phyloP scores from a whole-genome alignment of 768 basidiomycete genomes.

The Boletus reticuloceps region DNA sequence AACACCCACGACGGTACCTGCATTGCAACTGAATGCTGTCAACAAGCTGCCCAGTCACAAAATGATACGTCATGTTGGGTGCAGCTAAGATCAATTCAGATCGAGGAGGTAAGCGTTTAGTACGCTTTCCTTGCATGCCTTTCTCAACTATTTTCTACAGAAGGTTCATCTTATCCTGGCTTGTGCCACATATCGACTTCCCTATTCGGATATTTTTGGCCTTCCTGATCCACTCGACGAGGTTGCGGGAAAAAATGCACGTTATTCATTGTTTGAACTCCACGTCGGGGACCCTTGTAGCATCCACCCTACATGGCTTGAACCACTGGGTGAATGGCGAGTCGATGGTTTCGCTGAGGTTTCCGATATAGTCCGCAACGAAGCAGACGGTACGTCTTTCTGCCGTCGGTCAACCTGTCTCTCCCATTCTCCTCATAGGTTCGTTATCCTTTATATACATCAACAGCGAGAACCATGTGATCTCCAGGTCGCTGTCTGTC shows the following conservation, averaged over 20 bases:
- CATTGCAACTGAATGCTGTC: conserved; percentile 22
- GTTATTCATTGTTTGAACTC: conserved; percentile 26
- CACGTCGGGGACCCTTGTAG: conserved; percentile 19
- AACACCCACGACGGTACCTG: conserved; percentile 51
- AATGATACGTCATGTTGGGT: conserved; percentile 19
- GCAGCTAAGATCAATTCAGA: conserved; percentile 19
- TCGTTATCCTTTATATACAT: conserved; percentile 36
- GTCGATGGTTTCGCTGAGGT: conserved; percentile 47
- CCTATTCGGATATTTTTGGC: conserved; percentile 22
- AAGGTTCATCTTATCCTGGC: conserved; percentile 38
- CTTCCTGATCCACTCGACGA: conserved; percentile 15
- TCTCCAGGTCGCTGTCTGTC: conserved; percentile 40
- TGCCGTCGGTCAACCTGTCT: not conserved
- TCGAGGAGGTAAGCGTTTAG: conserved; percentile 14
- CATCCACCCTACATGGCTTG: conserved; percentile 32
- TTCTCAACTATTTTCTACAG: conserved; percentile 10
- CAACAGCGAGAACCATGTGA: conserved; percentile 42
- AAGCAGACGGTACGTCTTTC: conserved; percentile 43
- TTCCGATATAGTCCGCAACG: conserved; percentile 43
- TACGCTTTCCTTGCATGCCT: not conserved
- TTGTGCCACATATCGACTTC: conserved; percentile 37
- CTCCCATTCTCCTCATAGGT: conserved; percentile 17
- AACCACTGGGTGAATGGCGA: conserved; percentile 53
- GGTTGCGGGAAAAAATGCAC: conserved; percentile 1
- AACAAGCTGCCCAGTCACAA: not conserved